Evolutionary conservation across 345 rosid species (phyloP).

Genomic region (Ricinus communis): DNA sequence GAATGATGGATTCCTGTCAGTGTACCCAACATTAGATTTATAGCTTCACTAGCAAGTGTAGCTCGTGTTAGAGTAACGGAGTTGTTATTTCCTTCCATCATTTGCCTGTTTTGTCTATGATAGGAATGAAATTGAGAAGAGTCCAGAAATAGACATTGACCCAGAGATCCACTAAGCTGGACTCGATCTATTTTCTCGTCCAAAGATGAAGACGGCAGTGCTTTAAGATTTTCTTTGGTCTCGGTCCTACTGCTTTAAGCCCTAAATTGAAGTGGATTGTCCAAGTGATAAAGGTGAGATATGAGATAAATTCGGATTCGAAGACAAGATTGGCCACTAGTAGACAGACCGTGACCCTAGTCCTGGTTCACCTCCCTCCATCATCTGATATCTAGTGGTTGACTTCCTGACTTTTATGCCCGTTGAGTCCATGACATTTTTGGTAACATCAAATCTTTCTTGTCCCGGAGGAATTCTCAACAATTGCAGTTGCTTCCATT

Average conservation of each 20-base stretch:
- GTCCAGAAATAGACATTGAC: neutral
- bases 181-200: neutral
- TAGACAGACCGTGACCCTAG: neutral
- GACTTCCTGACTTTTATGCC: conserved; percentile 21
- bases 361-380: neutral
- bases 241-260: too few relatives aligned
- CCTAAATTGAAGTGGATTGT: neutral
- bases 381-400: conserved; percentile 14
- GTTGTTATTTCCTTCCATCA: neutral
- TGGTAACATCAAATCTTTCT: neutral
- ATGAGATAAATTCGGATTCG: neutral
- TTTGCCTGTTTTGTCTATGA: too few relatives aligned
- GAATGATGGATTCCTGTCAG: neutral
- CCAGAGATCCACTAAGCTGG: neutral
- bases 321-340: neutral
- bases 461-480: too few relatives aligned
- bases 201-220: conserved; percentile 6
- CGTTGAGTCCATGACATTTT: conserved; percentile 12
- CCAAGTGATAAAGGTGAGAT: neutral
- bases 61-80: neutral
- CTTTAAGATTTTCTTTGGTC: conserved; percentile 4
- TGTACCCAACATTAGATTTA: neutral
- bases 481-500: conserved; percentile 6
- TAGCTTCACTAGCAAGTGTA: neutral
- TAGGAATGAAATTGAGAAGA: neutral